Evolutionary conservation across 306 rosid species (phyloP), one percentile per base, ranked within the genome.

Genomic region (Comarum palustre): DNA sequence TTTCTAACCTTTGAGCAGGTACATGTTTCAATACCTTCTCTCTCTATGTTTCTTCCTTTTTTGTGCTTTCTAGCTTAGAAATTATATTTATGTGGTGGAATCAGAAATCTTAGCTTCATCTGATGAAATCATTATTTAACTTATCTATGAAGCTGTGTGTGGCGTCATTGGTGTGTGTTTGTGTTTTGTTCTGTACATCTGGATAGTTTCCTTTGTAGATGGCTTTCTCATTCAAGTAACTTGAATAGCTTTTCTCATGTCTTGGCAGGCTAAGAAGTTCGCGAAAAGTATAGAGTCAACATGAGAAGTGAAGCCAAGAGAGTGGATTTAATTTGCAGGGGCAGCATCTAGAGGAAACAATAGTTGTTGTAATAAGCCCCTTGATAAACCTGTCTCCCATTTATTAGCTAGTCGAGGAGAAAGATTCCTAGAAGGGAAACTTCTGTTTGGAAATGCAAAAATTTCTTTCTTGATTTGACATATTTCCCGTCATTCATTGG

Each of bases 1-100:
- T 93, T 93, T 76, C 83, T 93, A 77, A 90, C 97, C 71, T 82
- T 93, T 79, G 98, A 93, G 68, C 98, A 93, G 97, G 98, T 93
- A 85, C 74, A 75, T 55, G 11, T 62, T 78, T 15, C 68, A 66
- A 41, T 20, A 31, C 68, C 15, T 20, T 51, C 60, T 7, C 58
- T 43, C 47, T 68, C 12, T 47, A 36, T 47, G 19, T 9, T 1
- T 45, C 19, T 45, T 45, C 50, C 22, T 9, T 47, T 47, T 11
- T 22, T 9, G 43, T n/a, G 16, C 16, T 31, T n/a, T 24, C 20
- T 46, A n/a, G n/a, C 41, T 4, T 29, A 59, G 5, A 14, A 12
- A 10, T 1, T 17, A 50, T 38, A 13, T 31, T 36, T 36, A 15
- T 60, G 66, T 60, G 41, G 17, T 29, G 66, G 41, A 60, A 60